Evolutionary conservation across 768 basidiomycete species (phyloP).

Genomic region (Serendipita vermifera): DNA sequence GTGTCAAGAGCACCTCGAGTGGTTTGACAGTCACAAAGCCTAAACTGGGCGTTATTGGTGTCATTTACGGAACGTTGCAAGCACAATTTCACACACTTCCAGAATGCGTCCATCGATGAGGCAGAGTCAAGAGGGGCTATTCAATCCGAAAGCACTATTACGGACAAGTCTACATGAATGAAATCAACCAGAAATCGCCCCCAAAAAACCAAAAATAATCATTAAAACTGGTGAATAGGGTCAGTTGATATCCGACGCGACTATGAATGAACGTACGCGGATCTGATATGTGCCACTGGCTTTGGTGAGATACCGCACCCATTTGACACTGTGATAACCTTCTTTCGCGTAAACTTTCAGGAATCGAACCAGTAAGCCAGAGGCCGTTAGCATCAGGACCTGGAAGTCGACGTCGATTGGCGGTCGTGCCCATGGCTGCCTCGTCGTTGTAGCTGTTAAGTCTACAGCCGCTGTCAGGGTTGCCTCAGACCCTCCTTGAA

Average conservation of each 20-base stretch:
- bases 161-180: too few species aligned
- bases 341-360: constrained; percentile 96
- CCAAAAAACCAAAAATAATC: background rate
- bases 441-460: constrained; percentile 76
- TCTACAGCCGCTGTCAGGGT: constrained; percentile 72
- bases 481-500: constrained; percentile 87
- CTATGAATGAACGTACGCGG: constrained; percentile 44
- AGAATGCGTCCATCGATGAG: constrained; percentile 5
- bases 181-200: too few species aligned
- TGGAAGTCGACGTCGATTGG: constrained; percentile 98
- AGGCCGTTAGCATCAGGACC: constrained; percentile 97
- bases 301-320: constrained; percentile 91
- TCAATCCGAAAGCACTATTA: too few species aligned
- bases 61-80: background rate
- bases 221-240: background rate
- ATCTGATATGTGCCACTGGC: constrained; percentile 91
- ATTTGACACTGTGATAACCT: constrained; percentile 88
- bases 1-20: constrained; percentile 82
- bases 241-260: background rate
- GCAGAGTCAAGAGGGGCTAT: too few species aligned
- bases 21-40: constrained; percentile 2
- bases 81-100: background rate
- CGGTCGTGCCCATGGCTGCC: constrained; percentile 95
- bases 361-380: constrained; percentile 91
- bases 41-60: constrained; percentile 7